Percentiles rank a stretch among this genome's conserved stretches.
Evolutionary conservation across 352 stramenopile genomes (phyloP).

Genomic region (Phytopythium oedochilum): DNA sequence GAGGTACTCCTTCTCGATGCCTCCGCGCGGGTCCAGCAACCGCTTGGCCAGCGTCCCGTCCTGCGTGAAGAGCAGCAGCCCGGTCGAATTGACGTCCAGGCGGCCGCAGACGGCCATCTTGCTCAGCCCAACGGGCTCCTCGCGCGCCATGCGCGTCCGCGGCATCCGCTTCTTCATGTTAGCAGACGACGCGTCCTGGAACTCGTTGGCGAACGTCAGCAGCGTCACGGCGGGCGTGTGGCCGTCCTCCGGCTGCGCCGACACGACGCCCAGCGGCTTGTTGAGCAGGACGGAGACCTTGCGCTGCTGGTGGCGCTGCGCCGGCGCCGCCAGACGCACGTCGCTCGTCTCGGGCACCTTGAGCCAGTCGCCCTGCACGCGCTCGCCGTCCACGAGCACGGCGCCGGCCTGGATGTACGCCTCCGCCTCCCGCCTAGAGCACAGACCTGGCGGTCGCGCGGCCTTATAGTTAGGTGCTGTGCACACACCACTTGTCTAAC

Average conservation of each 20-base stretch:
- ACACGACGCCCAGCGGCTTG: constrained; percentile 80
- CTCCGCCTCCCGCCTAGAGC: constrained; percentile 76
- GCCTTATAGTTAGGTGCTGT: too few species aligned
- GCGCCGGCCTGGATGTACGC: constrained; percentile 71
- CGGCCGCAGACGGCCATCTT: constrained; percentile 84
- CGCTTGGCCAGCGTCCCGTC: constrained; percentile 68
- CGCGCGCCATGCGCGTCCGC: constrained; percentile 14
- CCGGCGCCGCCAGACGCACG: constrained; percentile 53
- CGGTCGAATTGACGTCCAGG: constrained; percentile 82
- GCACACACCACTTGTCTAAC: too few species aligned
- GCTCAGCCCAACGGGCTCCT: constrained; percentile 53
- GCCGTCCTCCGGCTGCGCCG: constrained; percentile 66
- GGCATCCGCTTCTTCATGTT: constrained; percentile 35
- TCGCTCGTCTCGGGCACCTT: constrained; percentile 58
- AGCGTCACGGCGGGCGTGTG: constrained; percentile 68
- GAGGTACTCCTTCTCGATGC: constrained; percentile 84
- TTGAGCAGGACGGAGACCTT: constrained; percentile 83
- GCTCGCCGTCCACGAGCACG: constrained; percentile 73
- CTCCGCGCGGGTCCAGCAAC: constrained; percentile 66
- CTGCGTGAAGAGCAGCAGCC: constrained; percentile 78
- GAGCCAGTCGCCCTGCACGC: constrained; percentile 57
- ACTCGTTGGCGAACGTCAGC: constrained; percentile 77
- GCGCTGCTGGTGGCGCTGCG: constrained; percentile 65
- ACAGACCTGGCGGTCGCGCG: constrained; percentile 43
- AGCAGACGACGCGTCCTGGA: constrained; percentile 19